These are phyloP conservation scores for Botrytis porri DNA, from an alignment of 2,329 filamentous ascomycete species.

Conservation along the genomic window DNA sequence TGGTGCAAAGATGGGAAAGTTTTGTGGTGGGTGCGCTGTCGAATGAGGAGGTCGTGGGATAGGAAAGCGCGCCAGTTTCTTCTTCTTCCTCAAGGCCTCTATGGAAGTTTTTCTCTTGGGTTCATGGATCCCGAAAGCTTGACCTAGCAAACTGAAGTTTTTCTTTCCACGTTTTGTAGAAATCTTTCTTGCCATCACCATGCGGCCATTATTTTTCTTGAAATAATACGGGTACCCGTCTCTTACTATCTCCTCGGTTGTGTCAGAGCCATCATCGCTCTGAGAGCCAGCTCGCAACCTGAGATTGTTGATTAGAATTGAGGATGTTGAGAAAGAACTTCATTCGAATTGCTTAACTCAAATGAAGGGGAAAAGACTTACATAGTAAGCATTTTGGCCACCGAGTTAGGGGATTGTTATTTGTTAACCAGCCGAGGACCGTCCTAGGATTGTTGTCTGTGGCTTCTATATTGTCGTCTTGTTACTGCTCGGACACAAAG, in stretches of 20 bases:
- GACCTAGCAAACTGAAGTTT: conserved; percentile 6
- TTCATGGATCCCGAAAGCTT: conserved; percentile 8
- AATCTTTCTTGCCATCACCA: background rate
- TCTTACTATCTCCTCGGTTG: conserved; percentile 14
- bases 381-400: conserved; percentile 25
- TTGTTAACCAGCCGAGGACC: background rate
- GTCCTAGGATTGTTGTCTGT: background rate
- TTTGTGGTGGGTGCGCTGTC: conserved; percentile 23
- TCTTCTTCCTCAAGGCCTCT: background rate
- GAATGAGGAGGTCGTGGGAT: conserved; percentile 20
- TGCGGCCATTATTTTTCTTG: background rate
- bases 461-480: background rate
- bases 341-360: background rate
- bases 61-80: conserved; percentile 13
- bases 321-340: background rate
- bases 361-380: conserved; percentile 18
- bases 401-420: background rate
- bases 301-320: background rate
- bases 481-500: background rate
- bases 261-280: background rate
- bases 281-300: background rate
- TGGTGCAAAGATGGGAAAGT: conserved; percentile 1
- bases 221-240: background rate
- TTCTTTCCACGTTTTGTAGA: background rate
- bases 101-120: background rate